A percentile compares a stretch with the other conserved stretches of the same genome.
phyloP scores from a whole-genome alignment of 2,329 filamentous ascomycete genomes.

The Sclerotinia nivalis region DNA sequence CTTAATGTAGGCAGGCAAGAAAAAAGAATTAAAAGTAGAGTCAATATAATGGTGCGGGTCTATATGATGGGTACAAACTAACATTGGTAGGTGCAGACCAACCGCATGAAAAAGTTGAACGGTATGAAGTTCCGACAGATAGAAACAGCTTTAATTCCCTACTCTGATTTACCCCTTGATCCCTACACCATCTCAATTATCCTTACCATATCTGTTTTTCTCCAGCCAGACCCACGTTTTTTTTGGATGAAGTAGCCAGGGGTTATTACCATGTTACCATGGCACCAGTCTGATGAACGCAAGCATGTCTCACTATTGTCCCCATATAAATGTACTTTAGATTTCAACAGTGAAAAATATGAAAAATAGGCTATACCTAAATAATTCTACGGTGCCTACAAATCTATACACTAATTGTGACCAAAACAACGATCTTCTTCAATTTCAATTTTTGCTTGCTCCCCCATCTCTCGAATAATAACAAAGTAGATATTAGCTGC shows the following conservation, averaged over 20 bases:
- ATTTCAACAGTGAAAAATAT: not conserved
- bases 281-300: conserved; percentile 14
- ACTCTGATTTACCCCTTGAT: conserved; percentile 5
- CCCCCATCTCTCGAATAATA: conserved; percentile 10
- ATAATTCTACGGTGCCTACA: not conserved
- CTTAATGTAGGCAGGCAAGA: conserved; percentile 15
- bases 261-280: not conserved
- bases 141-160: conserved; percentile 7
- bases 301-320: conserved; percentile 13
- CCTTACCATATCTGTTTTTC: conserved; percentile 14
- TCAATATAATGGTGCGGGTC: not conserved
- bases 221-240: conserved; percentile 23
- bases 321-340: conserved; percentile 12
- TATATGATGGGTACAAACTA: not conserved
- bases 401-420: not conserved
- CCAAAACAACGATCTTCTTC: conserved; percentile 15
- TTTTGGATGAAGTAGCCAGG: conserved; percentile 5
- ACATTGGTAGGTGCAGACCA: conserved; percentile 5
- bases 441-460: not conserved
- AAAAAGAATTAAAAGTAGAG: not conserved
- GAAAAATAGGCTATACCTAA: not conserved
- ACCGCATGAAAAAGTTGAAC: not conserved
- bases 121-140: conserved; percentile 17
- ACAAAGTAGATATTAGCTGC: not conserved
- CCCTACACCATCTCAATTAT: conserved; percentile 17